Evolutionary conservation across 73 alveolate species (phyloP).

Genomic region (Blepharisma japonicum): DNA sequence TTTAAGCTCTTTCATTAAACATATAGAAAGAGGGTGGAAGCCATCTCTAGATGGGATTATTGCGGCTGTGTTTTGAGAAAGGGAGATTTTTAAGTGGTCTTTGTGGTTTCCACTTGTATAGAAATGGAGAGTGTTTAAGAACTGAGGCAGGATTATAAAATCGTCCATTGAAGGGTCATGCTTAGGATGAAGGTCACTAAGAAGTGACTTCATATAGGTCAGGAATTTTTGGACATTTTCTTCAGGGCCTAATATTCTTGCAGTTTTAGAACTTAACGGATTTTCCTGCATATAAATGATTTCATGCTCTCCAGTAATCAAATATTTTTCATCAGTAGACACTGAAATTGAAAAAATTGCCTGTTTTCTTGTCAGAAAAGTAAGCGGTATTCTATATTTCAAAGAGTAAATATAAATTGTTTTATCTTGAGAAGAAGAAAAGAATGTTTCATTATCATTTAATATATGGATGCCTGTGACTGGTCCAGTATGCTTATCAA

Average conservation of each 20-base stretch:
- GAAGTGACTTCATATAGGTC: constrained; percentile 1
- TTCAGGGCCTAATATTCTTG: constrained; percentile 28
- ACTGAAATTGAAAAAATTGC: not conserved
- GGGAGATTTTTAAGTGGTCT: not conserved
- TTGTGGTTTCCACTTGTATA: not conserved
- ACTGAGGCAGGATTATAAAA: constrained; percentile 8
- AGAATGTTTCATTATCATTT: not conserved
- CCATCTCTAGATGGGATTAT: constrained; percentile 11
- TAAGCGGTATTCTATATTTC: not conserved
- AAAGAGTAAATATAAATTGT: not conserved
- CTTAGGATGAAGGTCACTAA: not conserved
- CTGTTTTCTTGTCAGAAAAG: constrained; percentile 15
- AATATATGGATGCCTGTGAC: not conserved
- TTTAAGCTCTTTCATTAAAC: constrained; percentile 11
- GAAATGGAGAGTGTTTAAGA: constrained; percentile 11
- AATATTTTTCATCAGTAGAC: not conserved
- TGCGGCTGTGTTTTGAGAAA: not conserved
- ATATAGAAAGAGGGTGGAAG: constrained; percentile 14
- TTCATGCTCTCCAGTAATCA: constrained; percentile 21
- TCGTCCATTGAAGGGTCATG: constrained; percentile 17
- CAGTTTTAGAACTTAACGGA: not conserved
- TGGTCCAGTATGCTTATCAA: not conserved
- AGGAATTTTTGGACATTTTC: constrained; percentile 19
- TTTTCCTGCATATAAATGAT: constrained; percentile 22
- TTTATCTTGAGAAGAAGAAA: not conserved